These are phyloP conservation scores for Pseudevernia furfuracea DNA, from an alignment of 495 filamentous ascomycete genomes.

Conservation along the genomic window DNA sequence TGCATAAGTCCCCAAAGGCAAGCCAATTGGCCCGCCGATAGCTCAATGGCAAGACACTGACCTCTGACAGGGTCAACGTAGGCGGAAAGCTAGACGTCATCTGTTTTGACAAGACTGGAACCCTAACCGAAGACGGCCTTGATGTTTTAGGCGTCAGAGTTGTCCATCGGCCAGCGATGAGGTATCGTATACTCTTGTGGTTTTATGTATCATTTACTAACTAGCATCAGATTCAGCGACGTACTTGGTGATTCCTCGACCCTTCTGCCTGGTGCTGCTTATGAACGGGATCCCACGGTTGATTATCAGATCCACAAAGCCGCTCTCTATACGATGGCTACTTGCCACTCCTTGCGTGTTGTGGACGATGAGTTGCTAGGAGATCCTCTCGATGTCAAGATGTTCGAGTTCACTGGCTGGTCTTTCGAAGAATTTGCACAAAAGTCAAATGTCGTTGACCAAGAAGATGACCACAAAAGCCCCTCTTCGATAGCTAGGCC, in stretches of 20 bases:
- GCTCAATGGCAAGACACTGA: background rate
- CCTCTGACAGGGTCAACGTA: conserved; percentile 66
- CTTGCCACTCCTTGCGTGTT: conserved; percentile 83
- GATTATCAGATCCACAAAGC: conserved; percentile 59
- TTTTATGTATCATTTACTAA: background rate
- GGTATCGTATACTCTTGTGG: conserved; percentile 27
- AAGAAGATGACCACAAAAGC: conserved; percentile 58
- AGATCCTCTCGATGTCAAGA: conserved; percentile 93
- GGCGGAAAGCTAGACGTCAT: conserved; percentile 92
- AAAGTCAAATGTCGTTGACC: conserved; percentile 45
- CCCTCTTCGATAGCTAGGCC: conserved; percentile 81
- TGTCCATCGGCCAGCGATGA: conserved; percentile 52
- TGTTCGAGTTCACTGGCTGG: conserved; percentile 98
- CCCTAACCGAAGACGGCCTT: conserved; percentile 91
- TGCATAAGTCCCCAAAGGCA: conserved; percentile 91
- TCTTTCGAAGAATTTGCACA: conserved; percentile 78
- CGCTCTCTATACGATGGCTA: conserved; percentile 89
- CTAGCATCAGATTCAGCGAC: conserved; percentile 48
- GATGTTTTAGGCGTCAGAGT: conserved; percentile 86
- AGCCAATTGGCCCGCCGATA: conserved; percentile 10
- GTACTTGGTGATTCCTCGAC: conserved; percentile 47
- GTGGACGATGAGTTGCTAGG: conserved; percentile 85
- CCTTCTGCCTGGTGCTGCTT: conserved; percentile 47
- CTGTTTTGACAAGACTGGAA: conserved; percentile 98
- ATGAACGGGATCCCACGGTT: conserved; percentile 48